These are phyloP conservation scores for Aurifilum marmelostoma DNA, from an alignment of 2,329 filamentous ascomycete genomes.

Conservation along the genomic window DNA sequence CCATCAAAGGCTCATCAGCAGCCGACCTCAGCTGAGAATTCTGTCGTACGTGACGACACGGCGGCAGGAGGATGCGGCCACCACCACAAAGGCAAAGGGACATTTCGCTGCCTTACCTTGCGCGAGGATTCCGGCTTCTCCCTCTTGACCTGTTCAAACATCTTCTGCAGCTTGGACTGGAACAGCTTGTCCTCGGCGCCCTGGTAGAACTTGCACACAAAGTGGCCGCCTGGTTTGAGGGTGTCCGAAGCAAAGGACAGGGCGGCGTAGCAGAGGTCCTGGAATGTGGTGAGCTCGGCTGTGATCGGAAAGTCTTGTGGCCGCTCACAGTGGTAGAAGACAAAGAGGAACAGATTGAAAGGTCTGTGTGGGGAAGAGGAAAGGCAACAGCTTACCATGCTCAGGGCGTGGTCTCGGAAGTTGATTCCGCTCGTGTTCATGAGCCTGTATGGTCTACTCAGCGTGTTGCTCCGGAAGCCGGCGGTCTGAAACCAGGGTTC, in stretches of 20 bases:
- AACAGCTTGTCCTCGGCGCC: slow-evolving; percentile 82
- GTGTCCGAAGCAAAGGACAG: slow-evolving; percentile 85
- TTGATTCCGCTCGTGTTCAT: slow-evolving; percentile 95
- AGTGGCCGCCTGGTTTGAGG: slow-evolving; percentile 79
- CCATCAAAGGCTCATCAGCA: not conserved
- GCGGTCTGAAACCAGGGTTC: slow-evolving; percentile 86
- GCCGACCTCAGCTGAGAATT: no score
- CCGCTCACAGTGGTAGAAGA: not conserved
- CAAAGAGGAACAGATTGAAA: slow-evolving; percentile 7
- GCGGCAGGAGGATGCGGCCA: not conserved
- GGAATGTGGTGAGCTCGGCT: not conserved
- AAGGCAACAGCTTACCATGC: slow-evolving; percentile 72
- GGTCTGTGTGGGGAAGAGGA: not conserved
- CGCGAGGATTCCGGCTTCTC: slow-evolving; percentile 93
- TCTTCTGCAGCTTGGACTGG: slow-evolving; percentile 71
- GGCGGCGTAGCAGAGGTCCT: slow-evolving; percentile 91
- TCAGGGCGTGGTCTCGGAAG: slow-evolving; percentile 87
- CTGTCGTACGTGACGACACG: slow-evolving; percentile 19
- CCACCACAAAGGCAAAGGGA: not conserved
- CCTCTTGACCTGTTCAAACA: slow-evolving; percentile 80
- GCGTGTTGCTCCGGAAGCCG: slow-evolving; percentile 80
- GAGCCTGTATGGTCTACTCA: slow-evolving; percentile 99
- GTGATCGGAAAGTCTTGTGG: not conserved
- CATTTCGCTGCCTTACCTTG: slow-evolving; percentile 59
- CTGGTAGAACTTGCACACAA: slow-evolving; percentile 98